Evolutionary conservation across 176 grass and related monocot species (phyloP).

Genomic region (Avena eriantha): DNA sequence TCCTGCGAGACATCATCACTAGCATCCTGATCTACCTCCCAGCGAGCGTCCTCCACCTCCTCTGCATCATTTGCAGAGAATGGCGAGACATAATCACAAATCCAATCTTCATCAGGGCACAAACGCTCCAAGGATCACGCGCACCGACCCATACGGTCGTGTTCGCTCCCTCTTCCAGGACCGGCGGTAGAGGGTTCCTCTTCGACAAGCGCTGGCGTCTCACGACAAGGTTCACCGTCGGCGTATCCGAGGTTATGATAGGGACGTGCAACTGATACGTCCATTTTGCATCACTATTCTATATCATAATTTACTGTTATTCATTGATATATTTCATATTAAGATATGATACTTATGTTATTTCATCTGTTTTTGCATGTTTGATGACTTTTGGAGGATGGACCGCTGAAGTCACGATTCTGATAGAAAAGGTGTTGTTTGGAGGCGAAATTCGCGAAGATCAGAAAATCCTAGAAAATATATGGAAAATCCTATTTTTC

Average conservation of each 20-base stretch:
- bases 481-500: too few relatives aligned
- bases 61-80: background rate
- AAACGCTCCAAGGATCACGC: background rate
- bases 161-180: background rate
- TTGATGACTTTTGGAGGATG: too few relatives aligned
- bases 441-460: too few relatives aligned
- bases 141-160: background rate
- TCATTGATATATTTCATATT: too few relatives aligned
- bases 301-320: too few relatives aligned
- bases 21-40: background rate
- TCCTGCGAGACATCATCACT: background rate
- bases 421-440: too few relatives aligned
- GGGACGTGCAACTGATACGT: background rate
- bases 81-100: background rate
- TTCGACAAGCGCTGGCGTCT: slow-evolving; percentile 10
- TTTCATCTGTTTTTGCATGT: too few relatives aligned
- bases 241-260: background rate
- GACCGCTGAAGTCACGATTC: too few relatives aligned
- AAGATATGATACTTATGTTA: too few relatives aligned
- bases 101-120: background rate
- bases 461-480: too few relatives aligned
- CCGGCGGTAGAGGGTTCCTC: background rate
- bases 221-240: background rate
- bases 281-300: too few relatives aligned
- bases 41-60: background rate